Evolutionary conservation across 371 early-diverging fungal species (phyloP).

Genomic region (Lichtheimia corymbifera): DNA sequence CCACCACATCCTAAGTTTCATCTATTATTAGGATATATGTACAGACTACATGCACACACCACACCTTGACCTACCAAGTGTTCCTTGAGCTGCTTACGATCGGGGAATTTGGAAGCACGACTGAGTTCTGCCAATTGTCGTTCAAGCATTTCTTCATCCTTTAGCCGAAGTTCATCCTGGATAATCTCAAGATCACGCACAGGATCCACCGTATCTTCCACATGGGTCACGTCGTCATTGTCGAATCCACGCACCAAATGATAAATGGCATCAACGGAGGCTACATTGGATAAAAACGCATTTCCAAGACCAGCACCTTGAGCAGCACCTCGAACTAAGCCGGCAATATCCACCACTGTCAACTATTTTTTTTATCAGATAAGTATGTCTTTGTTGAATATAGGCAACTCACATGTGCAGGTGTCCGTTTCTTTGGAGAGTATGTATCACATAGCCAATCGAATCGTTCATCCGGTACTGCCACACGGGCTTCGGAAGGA

Average conservation of each 20-base stretch:
- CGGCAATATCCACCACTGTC: conserved; percentile 94
- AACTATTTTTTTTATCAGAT: conserved; percentile 38
- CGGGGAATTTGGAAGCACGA: conserved; percentile 55
- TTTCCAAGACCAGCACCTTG: conserved; percentile 89
- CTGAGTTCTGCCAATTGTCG: conserved; percentile 50
- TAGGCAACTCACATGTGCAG: conserved; percentile 53
- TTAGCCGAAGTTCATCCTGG: conserved; percentile 86
- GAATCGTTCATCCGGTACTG: conserved; percentile 83
- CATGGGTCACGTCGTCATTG: conserved; percentile 87
- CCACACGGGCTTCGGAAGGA: conserved; percentile 80
- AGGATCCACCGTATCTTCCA: conserved; percentile 88
- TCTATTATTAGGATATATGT: too few species aligned
- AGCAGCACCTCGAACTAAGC: conserved; percentile 89
- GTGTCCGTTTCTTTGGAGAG: conserved; percentile 63
- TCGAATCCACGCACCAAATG: conserved; percentile 88
- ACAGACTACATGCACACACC: too few species aligned
- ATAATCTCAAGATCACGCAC: conserved; percentile 89
- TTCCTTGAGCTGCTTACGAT: conserved; percentile 77
- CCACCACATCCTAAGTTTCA: conserved; percentile 30
- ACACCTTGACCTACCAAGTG: conserved; percentile 55
- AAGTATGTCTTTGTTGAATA: not conserved
- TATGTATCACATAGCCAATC: conserved; percentile 72
- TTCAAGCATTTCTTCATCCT: conserved; percentile 80
- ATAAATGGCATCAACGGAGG: conserved; percentile 92
- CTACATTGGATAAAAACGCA: conserved; percentile 89